Conservation (phyloP, 192 early-diverging fungal species). For the Backusella tarrabulga region DNA sequence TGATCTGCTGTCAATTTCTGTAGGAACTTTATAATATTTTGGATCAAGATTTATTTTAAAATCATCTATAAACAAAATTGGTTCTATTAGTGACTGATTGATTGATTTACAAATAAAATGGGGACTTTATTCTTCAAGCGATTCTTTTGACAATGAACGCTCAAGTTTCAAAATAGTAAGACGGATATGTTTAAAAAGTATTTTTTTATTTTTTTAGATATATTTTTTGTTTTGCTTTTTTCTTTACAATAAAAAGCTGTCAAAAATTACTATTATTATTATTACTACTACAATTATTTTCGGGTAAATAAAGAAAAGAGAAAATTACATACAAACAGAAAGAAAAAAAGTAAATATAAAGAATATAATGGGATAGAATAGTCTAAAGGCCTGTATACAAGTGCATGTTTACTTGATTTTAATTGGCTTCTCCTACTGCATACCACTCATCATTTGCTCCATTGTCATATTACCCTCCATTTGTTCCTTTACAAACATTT, state of each 20-base stretch:
- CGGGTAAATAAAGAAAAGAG: background rate
- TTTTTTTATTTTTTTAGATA: no score
- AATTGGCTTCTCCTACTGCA: background rate
- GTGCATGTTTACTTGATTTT: background rate
- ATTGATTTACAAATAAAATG: background rate
- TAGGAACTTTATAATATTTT: background rate
- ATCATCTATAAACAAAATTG: background rate
- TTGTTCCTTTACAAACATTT: conserved; percentile 95
- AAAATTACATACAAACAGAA: background rate
- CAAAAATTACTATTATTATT: background rate
- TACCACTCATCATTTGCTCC: conserved; percentile 7
- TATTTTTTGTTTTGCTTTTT: no score
- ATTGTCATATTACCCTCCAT: conserved; percentile 41
- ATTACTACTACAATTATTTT: background rate
- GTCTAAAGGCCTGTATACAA: background rate
- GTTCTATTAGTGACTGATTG: background rate
- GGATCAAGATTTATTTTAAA: background rate
- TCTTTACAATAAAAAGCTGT: no score
- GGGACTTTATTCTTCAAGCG: background rate
- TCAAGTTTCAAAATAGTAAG: no score
- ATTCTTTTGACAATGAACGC: no score
- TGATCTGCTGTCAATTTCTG: background rate
- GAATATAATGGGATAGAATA: background rate
- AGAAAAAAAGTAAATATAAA: background rate
- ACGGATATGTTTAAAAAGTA: no score